Percentiles rank a stretch among this genome's conserved stretches.
phyloP scores from a whole-genome alignment of 2,329 filamentous ascomycete genomes.

The Aspergillus viridinutans region DNA sequence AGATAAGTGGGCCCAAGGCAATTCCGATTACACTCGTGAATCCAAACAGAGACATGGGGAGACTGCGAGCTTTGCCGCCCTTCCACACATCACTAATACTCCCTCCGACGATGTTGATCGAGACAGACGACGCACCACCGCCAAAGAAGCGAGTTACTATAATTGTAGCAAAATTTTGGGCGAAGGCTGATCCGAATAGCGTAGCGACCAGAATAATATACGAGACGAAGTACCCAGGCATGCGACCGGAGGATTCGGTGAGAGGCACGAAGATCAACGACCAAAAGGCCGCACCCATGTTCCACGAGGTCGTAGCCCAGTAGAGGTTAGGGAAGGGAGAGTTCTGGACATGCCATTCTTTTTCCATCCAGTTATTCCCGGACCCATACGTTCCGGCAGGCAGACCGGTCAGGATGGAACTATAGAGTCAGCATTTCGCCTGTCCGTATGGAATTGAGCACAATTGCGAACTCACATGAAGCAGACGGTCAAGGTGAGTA shows the following conservation, averaged over 20 bases:
- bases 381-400: background rate
- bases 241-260: slow-evolving; percentile 42
- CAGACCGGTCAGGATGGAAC: background rate
- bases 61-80: slow-evolving; percentile 35
- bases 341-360: background rate
- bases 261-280: slow-evolving; percentile 34
- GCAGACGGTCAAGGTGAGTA: background rate
- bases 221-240: slow-evolving; percentile 42
- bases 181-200: slow-evolving; percentile 41
- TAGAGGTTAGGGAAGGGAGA: slow-evolving; percentile 26
- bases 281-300: slow-evolving; percentile 38
- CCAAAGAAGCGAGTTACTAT: slow-evolving; percentile 44
- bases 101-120: slow-evolving; percentile 39
- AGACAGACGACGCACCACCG: slow-evolving; percentile 41
- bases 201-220: slow-evolving; percentile 42
- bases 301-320: slow-evolving; percentile 35
- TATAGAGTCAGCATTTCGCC: background rate
- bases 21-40: slow-evolving; percentile 43
- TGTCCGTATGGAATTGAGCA: background rate
- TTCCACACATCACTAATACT: slow-evolving; percentile 37
- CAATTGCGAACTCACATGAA: background rate
- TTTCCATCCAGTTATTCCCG: background rate
- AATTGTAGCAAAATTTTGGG: slow-evolving; percentile 44
- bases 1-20: slow-evolving; percentile 44
- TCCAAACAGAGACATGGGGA: slow-evolving; percentile 43